These are phyloP conservation scores for Rhynchospora breviuscula DNA, from an alignment of 176 grass and related monocot genomes.

Conservation along the genomic window DNA sequence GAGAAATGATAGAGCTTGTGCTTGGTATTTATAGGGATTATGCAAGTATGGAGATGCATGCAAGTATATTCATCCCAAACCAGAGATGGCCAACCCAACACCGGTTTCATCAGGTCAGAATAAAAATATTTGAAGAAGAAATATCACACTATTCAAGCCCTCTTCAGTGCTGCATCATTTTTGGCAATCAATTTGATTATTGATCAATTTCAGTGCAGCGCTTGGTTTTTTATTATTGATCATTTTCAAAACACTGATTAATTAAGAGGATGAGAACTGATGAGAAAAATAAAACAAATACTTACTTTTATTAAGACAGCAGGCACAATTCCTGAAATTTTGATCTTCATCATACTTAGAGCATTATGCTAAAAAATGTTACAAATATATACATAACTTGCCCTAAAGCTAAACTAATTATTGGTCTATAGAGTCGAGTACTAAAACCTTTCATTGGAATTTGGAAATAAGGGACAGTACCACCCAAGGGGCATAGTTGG, in stretches of 20 bases:
- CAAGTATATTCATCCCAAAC: conserved; percentile 75
- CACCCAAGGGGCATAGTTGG: background rate
- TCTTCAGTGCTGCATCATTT: background rate
- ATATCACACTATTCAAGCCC: background rate
- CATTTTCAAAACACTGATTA: background rate
- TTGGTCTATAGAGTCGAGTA: background rate
- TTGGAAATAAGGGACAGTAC: background rate
- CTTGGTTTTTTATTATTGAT: no score
- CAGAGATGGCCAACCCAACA: conserved; percentile 19
- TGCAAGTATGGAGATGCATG: conserved; percentile 73
- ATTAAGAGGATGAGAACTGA: background rate
- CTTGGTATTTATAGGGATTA: conserved; percentile 33
- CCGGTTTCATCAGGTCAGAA: conserved; percentile 36
- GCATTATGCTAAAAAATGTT: background rate
- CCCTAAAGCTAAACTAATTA: background rate
- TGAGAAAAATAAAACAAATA: background rate
- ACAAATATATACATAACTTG: background rate
- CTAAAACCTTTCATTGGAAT: background rate
- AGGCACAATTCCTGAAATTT: background rate
- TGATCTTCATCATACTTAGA: background rate
- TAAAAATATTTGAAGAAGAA: background rate
- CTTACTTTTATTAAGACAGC: background rate
- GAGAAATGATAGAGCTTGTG: background rate
- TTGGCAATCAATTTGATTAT: background rate
- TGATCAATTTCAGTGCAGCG: no score